These are phyloP conservation scores for Trichosanthes truncata DNA, from an alignment of 306 rosid species.

Conservation along the genomic window DNA sequence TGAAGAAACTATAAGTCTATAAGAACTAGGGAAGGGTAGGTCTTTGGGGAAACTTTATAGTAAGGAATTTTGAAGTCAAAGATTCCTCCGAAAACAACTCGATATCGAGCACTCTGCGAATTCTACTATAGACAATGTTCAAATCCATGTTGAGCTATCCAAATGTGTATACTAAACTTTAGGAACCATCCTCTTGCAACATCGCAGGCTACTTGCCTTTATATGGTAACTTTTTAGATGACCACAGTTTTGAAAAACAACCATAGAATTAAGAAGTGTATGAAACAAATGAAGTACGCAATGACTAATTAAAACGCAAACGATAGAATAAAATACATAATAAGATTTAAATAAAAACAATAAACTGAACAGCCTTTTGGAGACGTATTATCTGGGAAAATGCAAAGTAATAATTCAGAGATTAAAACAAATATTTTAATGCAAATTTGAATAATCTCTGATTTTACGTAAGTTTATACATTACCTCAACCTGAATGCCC, in stretches of 20 bases:
- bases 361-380: background rate
- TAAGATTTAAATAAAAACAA: background rate
- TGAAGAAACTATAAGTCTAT: background rate
- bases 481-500: constrained; percentile 94
- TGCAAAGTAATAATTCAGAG: background rate
- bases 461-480: constrained; percentile 1
- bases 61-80: background rate
- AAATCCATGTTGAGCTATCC: background rate
- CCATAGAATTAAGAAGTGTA: background rate
- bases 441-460: background rate
- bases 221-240: background rate
- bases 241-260: background rate
- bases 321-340: background rate
- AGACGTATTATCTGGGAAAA: background rate
- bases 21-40: background rate
- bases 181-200: background rate
- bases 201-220: background rate
- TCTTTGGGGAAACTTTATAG: background rate
- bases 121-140: background rate
- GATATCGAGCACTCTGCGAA: background rate
- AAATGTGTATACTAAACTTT: background rate
- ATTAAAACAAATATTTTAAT: background rate
- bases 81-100: background rate
- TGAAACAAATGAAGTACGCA: background rate
- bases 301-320: background rate